Base-by-base conservation (phyloP, 2,329 filamentous ascomycete genomes). In the Trichoderma aggressivum region DNA sequence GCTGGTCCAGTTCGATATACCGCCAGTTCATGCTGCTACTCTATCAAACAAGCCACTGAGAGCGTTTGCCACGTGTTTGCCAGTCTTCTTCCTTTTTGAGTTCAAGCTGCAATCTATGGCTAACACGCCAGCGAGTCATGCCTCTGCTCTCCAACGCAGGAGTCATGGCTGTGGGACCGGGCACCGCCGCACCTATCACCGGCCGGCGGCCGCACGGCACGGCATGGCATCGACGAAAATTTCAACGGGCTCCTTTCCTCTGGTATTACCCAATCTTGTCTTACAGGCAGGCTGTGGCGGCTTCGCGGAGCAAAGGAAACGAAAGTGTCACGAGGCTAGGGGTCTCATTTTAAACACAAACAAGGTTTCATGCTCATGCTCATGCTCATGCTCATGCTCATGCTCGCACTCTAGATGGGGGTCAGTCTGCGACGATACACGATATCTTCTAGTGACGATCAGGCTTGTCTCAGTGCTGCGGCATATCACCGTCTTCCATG, bases 401-500 rank as follows among this genome's bases (percentile, higher is more conserved):
- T 28, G 28, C 28, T 28, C 21, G 50, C 32, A 10, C 43, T 50
- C n/a, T 64, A 32, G 32, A 56, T 26, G 63, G n/a, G 16, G 11
- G 18, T n/a, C 21, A 66, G 24, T 26, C 21, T 39, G 53, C 50
- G 50, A 39, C 34, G 5, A 55, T 39, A 12, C 24, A 18, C 32
- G 24, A 67, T 30, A 59, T 39, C 34, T n/a, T 8, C 24, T 7
- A 18, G 34, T 11, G 34, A 24, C 61, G n/a, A 30, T 64, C 43
- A 34, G 24, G 24, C 24, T 58, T 43, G 50, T 26, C 4, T 56
- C 47, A 43, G 16, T 56, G 24, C 63, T 34, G 55, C 26, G 24
- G 64, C 36, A 59, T 60, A 71, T 86, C 87, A 24, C 95, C 11
- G 91, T 91, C 71, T 93, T 53, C 87, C 86, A 4, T 93, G 28